Conservation (phyloP, 306 rosid genomes). For the Macrotyloma uniflorum region DNA sequence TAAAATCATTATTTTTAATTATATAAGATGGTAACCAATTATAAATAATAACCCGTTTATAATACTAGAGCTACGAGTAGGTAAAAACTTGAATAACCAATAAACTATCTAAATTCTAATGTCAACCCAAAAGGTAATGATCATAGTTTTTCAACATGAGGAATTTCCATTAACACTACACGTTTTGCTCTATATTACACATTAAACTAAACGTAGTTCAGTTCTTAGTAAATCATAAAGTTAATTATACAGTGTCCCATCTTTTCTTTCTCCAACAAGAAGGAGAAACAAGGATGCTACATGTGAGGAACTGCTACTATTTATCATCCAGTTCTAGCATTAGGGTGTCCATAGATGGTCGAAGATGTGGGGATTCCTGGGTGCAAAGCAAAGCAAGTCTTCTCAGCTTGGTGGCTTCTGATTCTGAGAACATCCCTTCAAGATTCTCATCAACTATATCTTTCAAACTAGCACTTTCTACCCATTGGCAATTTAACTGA, state of each 20-base stretch:
- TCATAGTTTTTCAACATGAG: not conserved
- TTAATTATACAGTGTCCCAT: slow-evolving; percentile 31
- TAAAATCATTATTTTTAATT: too few species aligned
- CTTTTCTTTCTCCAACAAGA: slow-evolving; percentile 10
- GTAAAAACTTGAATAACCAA: too few species aligned
- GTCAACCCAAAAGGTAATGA: not conserved
- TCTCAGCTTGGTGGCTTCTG: slow-evolving; percentile 66
- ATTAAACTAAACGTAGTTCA: not conserved
- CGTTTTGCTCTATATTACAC: slow-evolving; percentile 13
- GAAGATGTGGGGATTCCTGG: slow-evolving; percentile 57
- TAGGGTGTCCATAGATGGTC: slow-evolving; percentile 73
- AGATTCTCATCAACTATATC: slow-evolving; percentile 70
- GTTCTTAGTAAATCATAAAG: not conserved
- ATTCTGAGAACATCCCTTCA: slow-evolving; percentile 63
- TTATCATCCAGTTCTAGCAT: slow-evolving; percentile 47
- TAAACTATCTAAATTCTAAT: not conserved
- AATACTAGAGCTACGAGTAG: too few species aligned
- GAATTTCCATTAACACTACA: slow-evolving; percentile 3
- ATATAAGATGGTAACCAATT: too few species aligned
- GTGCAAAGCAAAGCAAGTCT: slow-evolving; percentile 71
- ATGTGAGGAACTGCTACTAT: slow-evolving; percentile 27
- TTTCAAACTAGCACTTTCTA: slow-evolving; percentile 45
- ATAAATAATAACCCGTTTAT: too few species aligned
- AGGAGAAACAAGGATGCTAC: slow-evolving; percentile 23
- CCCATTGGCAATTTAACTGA: slow-evolving; percentile 44